Conservation (phyloP, 2,329 filamentous ascomycete species). For the Alternaria brassicae region DNA sequence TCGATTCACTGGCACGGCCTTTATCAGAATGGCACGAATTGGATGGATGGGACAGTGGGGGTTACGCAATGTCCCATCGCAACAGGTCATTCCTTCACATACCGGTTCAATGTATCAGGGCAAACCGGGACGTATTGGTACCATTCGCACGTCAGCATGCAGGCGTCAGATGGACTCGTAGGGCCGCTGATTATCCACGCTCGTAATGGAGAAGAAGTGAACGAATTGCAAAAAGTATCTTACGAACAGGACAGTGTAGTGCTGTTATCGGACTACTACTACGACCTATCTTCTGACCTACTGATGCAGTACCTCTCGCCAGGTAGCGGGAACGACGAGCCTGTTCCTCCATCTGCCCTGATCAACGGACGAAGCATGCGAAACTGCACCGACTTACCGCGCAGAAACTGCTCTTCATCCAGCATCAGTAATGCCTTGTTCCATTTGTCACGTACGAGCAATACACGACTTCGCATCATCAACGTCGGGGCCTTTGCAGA, state of each 20-base stretch:
- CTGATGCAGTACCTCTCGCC: conserved; percentile 62
- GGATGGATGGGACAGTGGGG: conserved; percentile 64
- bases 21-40: conserved; percentile 56
- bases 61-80: conserved; percentile 63
- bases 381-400: conserved; percentile 48
- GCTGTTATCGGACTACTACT: conserved; percentile 73
- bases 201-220: conserved; percentile 51
- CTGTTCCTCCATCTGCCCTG: conserved; percentile 56
- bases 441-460: conserved; percentile 56
- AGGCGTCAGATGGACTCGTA: conserved; percentile 53
- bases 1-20: conserved; percentile 69
- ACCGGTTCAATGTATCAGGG: conserved; percentile 47
- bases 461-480: conserved; percentile 73
- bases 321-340: conserved; percentile 62
- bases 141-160: conserved; percentile 50
- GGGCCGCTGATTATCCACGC: conserved; percentile 49
- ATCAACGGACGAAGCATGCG: conserved; percentile 53
- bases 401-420: conserved; percentile 47
- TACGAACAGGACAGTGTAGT: conserved; percentile 65
- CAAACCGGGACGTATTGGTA: conserved; percentile 47
- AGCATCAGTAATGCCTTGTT: conserved; percentile 40
- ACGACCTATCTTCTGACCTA: conserved; percentile 59
- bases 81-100: conserved; percentile 51
- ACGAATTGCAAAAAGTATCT: conserved; percentile 45
- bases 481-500: conserved; percentile 58